Evolutionary conservation across 202 grass and related monocot species (phyloP), one percentile per base, ranked within the genome.

Genomic region (Brachypodium distachyon): DNA sequence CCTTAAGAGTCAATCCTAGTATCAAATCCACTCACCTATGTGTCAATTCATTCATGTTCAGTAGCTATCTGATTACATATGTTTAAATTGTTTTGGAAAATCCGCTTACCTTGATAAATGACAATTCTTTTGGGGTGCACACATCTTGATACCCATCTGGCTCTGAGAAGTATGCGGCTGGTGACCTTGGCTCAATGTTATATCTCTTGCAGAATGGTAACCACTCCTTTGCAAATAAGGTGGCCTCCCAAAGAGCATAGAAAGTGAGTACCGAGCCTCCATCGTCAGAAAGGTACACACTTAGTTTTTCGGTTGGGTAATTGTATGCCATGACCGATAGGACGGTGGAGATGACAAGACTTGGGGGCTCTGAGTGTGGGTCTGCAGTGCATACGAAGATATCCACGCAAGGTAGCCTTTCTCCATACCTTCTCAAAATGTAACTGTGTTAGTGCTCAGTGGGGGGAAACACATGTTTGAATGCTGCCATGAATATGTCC

Each of bases 141-240:
- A 68, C 18, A 47, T 18, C 65, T 68, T 68, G 25, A 68, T 68
- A 41, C 41, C 14, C 41, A 68, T 68, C 65, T 47, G 65, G 47
- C 14, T 68, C 25, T 47, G 41, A 29, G 41, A 68, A 68, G 41
- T 68, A 68, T 31, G 41, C 41, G 28, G 41, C 65, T 47, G 65
- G 65, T 68, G 65, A 68, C 65, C 41, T 68, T 68, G 65, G 41
- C 41, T 47, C 41, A 68, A 12, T 68, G 26, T 68, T 68, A 68
- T 68, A 68, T 68, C 41, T 68, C 40, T 68, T 68, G 65, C 65
- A 68, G 65, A 68, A 68, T 68, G 41, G 65, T 68, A 68, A 13
- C 65, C 65, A 68, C 29, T 68, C 41, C 41, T 68, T 68, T 68
- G 41, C 65, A 68, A 68, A 68, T n/a, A 47, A 31, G 65, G 65